phyloP scores from a whole-genome alignment of 345 rosid genomes.

The Gossypium thurberi region DNA sequence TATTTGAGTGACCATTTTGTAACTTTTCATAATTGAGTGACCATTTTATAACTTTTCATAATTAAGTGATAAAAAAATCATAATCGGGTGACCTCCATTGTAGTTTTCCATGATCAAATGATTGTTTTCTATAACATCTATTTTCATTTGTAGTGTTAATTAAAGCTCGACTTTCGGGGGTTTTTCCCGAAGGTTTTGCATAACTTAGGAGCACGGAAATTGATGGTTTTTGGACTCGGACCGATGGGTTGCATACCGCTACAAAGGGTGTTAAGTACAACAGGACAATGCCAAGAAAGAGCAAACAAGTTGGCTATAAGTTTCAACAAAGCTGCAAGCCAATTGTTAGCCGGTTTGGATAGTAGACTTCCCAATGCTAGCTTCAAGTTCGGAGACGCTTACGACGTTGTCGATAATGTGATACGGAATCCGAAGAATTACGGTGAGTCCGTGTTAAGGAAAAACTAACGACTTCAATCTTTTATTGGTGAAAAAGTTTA shows the following conservation, averaged over 20 bases:
- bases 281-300: constrained; percentile 62
- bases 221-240: constrained; percentile 84
- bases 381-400: constrained; percentile 79
- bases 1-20: too few species aligned
- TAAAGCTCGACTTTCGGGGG: not conserved
- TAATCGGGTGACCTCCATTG: too few species aligned
- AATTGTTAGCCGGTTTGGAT: constrained; percentile 37
- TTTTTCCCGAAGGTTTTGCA: constrained; percentile 38
- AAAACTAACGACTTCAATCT: too few species aligned
- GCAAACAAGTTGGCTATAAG: constrained; percentile 61
- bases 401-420: constrained; percentile 67
- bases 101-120: too few species aligned
- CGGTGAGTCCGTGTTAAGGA: constrained; percentile 28
- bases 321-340: constrained; percentile 53
- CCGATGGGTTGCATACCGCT: constrained; percentile 99
- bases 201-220: constrained; percentile 59
- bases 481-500: too few species aligned
- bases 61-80: too few species aligned
- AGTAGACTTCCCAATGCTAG: constrained; percentile 41
- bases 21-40: too few species aligned
- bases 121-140: too few species aligned
- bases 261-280: constrained; percentile 69
- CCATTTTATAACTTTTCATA: too few species aligned
- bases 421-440: constrained; percentile 62
- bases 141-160: not conserved